Conservation (phyloP, 495 filamentous ascomycete genomes). For the Hypomontagnella submonticulosa region DNA sequence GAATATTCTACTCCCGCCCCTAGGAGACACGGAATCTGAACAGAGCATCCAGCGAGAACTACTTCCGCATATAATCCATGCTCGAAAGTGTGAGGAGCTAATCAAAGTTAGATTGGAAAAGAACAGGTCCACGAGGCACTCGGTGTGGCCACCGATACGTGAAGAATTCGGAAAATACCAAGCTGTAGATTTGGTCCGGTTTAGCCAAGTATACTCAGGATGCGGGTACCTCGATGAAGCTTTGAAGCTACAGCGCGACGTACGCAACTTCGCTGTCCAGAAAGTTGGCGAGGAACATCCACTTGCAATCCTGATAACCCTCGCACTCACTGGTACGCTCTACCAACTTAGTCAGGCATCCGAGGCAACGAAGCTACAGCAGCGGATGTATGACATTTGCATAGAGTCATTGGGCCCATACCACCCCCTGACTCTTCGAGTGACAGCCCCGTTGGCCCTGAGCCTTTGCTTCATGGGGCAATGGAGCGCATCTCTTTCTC, state of each 20-base stretch:
- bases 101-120: conserved; percentile 1
- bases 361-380: conserved; percentile 38
- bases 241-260: conserved; percentile 1
- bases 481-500: conserved; percentile 41
- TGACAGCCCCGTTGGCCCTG: conserved; percentile 39
- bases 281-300: conserved; percentile 3
- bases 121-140: neutral
- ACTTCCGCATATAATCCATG: conserved; percentile 46
- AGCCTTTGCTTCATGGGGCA: conserved; percentile 42
- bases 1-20: conserved; percentile 46
- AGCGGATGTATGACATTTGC: conserved; percentile 35
- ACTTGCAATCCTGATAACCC: conserved; percentile 1
- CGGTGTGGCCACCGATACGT: neutral
- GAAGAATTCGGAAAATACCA: conserved; percentile 10
- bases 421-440: conserved; percentile 41
- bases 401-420: conserved; percentile 35
- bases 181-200: conserved; percentile 45
- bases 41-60: conserved; percentile 35
- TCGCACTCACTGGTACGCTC: neutral
- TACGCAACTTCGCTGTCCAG: conserved; percentile 32
- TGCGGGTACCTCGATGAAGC: conserved; percentile 47
- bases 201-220: conserved; percentile 52
- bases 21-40: conserved; percentile 33
- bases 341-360: conserved; percentile 22
- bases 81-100: conserved; percentile 28